Base-by-base conservation (phyloP, 2,329 filamentous ascomycete genomes). In the Didymella glomerata region DNA sequence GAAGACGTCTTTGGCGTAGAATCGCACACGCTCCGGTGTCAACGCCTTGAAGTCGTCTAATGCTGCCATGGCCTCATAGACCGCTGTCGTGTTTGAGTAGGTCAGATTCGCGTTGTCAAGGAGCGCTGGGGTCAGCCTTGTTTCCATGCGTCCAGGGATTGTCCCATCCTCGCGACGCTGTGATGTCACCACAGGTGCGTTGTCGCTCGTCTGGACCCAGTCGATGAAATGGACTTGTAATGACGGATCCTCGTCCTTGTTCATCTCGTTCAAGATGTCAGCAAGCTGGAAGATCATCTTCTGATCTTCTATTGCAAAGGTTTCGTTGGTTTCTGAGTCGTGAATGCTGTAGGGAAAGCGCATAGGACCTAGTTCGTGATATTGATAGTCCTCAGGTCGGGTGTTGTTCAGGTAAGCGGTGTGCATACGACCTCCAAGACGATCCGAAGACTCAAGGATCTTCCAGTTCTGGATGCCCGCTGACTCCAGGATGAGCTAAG, bases 311-410 rank as follows among this genome's bases (percentile, higher is more conserved):
- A 88, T 84, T 57, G 84, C 80, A 8, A 80, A 66, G 0, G 82
- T 86, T 65, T 83, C 78, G 61, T 85, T 84, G 24, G 80, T 78
- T 22, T 76, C 76, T 1, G 79, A 70, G 57, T 83, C 79, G 0
- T 71, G 76, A 4, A 81, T 73, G 14, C 77, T 79, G 38, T 82
- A 77, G 0, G 86, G 86, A 60, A 89, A 84, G 2, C 86, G 79
- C 86, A 89, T 88, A 0, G 86, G 84, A 0, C 86, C 86, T 80
- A 82, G 80, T 68, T 88, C 87, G 64, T 88, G 85, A 68, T 88
- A 88, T 16, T 86, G 85, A 65, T 88, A 88, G 61, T 88, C 81
- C 25, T 83, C 82, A 0, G 85, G 83, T 0, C 78, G 80, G 8
- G 81, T 83, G 11, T 82, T 84, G 3, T 82, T 81, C 4, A 89